Evolutionary conservation across 495 filamentous ascomycete genomes (phyloP).

Genomic region (Achaetomiella virescens): DNA sequence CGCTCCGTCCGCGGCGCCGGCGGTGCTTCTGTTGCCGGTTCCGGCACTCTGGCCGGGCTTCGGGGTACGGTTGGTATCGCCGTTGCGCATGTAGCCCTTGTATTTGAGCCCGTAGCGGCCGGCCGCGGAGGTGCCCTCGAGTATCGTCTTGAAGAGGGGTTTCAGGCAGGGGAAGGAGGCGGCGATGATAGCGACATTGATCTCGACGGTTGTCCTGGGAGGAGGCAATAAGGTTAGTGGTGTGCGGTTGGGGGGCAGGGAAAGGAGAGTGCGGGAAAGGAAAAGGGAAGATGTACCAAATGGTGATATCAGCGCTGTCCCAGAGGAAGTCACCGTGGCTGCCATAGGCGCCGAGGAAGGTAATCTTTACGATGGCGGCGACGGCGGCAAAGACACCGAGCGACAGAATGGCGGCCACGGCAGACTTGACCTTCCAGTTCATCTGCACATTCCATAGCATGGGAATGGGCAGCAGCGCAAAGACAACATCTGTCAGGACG

Average conservation of each 20-base stretch:
- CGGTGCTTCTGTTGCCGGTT: background rate
- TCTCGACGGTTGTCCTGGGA: constrained; percentile 16
- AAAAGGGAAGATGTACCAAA: constrained; percentile 21
- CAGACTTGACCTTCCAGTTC: constrained; percentile 34
- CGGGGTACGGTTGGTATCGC: background rate
- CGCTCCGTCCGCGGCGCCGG: background rate
- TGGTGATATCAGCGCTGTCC: constrained; percentile 32
- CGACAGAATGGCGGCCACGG: constrained; percentile 37
- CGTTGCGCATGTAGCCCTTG: constrained; percentile 10
- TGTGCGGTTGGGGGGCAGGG: too few species aligned
- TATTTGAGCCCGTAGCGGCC: constrained; percentile 5
- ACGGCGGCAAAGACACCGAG: constrained; percentile 43
- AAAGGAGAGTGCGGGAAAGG: background rate
- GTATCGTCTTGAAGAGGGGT: constrained; percentile 17
- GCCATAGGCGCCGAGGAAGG: constrained; percentile 33
- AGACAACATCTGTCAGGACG: constrained; percentile 39
- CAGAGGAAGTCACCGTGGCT: constrained; percentile 41
- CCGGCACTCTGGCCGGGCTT: background rate
- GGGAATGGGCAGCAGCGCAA: constrained; percentile 38
- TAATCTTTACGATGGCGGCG: constrained; percentile 44
- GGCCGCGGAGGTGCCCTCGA: constrained; percentile 10
- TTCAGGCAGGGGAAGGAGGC: constrained; percentile 15
- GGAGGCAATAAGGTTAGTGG: background rate
- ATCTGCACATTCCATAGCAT: constrained; percentile 45
- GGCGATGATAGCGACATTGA: constrained; percentile 18